Evolutionary conservation across 2,329 filamentous ascomycete species (phyloP), one percentile per base, ranked within the genome.

Genomic region (Nemania diffusa): DNA sequence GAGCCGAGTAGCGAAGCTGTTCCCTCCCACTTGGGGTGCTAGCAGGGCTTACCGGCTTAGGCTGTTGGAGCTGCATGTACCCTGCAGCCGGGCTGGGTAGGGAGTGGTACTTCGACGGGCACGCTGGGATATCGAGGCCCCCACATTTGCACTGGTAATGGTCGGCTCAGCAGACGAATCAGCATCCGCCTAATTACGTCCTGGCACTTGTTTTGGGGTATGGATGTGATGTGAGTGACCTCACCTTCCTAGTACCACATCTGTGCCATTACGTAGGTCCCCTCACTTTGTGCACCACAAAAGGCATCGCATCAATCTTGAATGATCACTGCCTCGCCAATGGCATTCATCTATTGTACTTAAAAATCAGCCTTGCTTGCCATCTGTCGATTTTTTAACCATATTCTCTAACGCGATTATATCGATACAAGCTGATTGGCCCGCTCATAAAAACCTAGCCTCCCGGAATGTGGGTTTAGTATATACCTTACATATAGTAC

Each of bases 141-240:
- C 51, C 59, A 46, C 46, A 34, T 51, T 57, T 46, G 46, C 34
- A 52, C 57, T 60, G 58, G 70, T 67, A 60, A 65, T 65, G 64
- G 64, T 69, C 76, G 76, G 77, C 58, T 74, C 69, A 76, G 72
- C 68, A 74, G 76, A 72, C 77, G 71, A 78, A 78, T 78, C 75
- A 78, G 65, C 69, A 46, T 15, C 24, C 20, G 71, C 61, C 71
- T 74, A 71, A 77, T 77, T 77, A 77, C 75, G 68, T 67, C 68
- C 68, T 58, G 61, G 60, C 57, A 46, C 57, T 34, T 55, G 52
- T 50, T 61, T 48, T 59, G 69, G 58, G 44, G 60, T 57, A 46
- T 56, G 37, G 20, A 37, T 46, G 70, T 63, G 61, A 69, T 58
- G 44, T 67, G n/a, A 44, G 73, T 75, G 74, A 77, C 74, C 73